These are phyloP conservation scores for Fusarium graminum DNA, from an alignment of 2,329 filamentous ascomycete species.

Conservation along the genomic window DNA sequence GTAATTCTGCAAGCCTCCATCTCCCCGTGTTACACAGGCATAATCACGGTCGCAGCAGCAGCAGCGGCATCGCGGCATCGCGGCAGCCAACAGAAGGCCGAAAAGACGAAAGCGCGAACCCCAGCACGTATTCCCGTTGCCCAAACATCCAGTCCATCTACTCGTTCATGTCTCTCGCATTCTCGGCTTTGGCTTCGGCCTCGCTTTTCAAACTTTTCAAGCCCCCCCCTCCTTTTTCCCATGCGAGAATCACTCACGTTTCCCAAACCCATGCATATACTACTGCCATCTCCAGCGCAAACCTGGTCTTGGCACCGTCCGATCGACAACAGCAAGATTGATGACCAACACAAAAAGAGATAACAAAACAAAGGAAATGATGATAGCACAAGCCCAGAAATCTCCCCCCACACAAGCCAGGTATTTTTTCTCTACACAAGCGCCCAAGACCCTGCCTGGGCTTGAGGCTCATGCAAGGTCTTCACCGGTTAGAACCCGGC, in stretches of 20 bases:
- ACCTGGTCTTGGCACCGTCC: not conserved
- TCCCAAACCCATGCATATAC: not conserved
- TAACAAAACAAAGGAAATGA: not conserved
- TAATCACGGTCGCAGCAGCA: not conserved
- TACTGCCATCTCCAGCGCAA: not conserved
- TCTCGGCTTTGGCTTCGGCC: conserved; percentile 10
- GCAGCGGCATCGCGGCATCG: not conserved
- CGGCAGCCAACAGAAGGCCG: conserved; percentile 23
- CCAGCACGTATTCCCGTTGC: too few species aligned
- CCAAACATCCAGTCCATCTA: too few species aligned
- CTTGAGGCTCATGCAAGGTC: conserved; percentile 38
- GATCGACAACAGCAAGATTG: not conserved
- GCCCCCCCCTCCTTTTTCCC: not conserved
- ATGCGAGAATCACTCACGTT: not conserved
- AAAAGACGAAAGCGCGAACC: conserved; percentile 28
- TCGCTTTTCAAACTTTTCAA: not conserved
- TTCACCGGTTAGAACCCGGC: conserved; percentile 32
- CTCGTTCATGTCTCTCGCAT: conserved; percentile 2
- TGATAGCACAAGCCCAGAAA: not conserved
- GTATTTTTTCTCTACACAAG: not conserved
- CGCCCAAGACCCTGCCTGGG: conserved; percentile 7
- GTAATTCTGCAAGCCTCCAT: conserved; percentile 38
- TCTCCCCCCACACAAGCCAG: not conserved
- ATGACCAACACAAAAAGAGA: too few species aligned
- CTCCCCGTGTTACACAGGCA: conserved; percentile 31